Evolutionary conservation across 164 flowering plant genomes (phyloP).

Genomic region (Houttuynia cordata): DNA sequence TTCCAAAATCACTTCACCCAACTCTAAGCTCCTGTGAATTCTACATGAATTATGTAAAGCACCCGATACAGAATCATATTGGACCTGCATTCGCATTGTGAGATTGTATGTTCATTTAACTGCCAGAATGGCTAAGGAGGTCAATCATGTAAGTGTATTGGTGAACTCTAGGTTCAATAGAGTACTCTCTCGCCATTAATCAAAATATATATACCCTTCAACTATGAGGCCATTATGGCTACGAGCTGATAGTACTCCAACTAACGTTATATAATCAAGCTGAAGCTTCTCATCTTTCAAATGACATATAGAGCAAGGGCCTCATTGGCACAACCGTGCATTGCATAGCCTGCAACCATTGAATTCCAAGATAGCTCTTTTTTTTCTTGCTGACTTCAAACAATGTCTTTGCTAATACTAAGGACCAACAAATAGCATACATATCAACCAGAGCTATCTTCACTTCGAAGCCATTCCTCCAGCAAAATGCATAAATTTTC

Average conservation of each 20-base stretch:
- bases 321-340: conserved; percentile 14
- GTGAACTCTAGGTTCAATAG: conserved; percentile 7
- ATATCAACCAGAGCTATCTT: conserved; percentile 13
- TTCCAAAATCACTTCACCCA: conserved; percentile 8
- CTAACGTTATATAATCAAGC: conserved; percentile 13
- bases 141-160: conserved; percentile 10
- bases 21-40: conserved; percentile 5
- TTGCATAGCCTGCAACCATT: conserved; percentile 13
- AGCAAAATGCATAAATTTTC: conserved; percentile 11
- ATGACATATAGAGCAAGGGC: conserved; percentile 9
- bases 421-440: conserved; percentile 11
- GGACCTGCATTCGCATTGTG: conserved; percentile 3
- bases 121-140: conserved; percentile 8
- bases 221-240: conserved; percentile 8
- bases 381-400: conserved; percentile 10
- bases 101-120: conserved; percentile 4
- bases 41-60: conserved; percentile 12
- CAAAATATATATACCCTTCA: conserved; percentile 5
- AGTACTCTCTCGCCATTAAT: conserved; percentile 8
- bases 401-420: conserved; percentile 4
- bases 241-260: conserved; percentile 14
- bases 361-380: conserved; percentile 14
- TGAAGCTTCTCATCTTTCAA: conserved; percentile 1
- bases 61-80: conserved; percentile 15
- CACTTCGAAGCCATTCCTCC: conserved; percentile 11